Evolutionary conservation across 352 stramenopile genomes (phyloP).

Genomic region (Paralagenidium karlingii): DNA sequence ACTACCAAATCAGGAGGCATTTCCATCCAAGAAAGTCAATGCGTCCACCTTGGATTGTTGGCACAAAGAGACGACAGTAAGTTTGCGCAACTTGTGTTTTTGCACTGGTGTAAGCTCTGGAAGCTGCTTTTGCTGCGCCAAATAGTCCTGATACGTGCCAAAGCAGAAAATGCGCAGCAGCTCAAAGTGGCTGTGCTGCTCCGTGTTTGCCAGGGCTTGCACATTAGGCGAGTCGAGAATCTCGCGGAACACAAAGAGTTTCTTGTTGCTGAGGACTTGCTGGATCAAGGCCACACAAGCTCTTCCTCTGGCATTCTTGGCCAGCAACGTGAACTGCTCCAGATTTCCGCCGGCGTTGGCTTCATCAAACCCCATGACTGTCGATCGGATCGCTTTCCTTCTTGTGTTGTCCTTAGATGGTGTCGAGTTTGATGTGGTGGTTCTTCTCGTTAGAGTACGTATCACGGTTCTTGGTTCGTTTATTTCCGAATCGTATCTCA

Average conservation of each 20-base stretch:
- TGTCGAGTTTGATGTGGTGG: too few species aligned
- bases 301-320: slow-evolving; percentile 79
- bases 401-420: too few species aligned
- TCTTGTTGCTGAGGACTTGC: slow-evolving; percentile 86
- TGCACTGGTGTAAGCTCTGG: slow-evolving; percentile 56
- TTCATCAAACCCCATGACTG: slow-evolving; percentile 70
- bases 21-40: background rate
- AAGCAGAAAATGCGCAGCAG: slow-evolving; percentile 87
- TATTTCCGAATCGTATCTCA: too few species aligned
- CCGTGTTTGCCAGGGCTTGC: slow-evolving; percentile 56
- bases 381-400: too few species aligned
- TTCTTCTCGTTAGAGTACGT: too few species aligned
- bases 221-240: slow-evolving; percentile 87
- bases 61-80: slow-evolving; percentile 79
- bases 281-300: slow-evolving; percentile 89
- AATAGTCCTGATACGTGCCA: slow-evolving; percentile 76
- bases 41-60: slow-evolving; percentile 49
- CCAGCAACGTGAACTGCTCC: slow-evolving; percentile 89
- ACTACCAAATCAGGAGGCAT: background rate
- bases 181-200: slow-evolving; percentile 64
- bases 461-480: too few species aligned
- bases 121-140: slow-evolving; percentile 44
- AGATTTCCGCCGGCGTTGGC: slow-evolving; percentile 43
- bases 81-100: slow-evolving; percentile 79
- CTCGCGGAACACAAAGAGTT: slow-evolving; percentile 90